Percentiles rank a stretch among this genome's conserved stretches.
phyloP scores from a whole-genome alignment of 2,329 filamentous ascomycete species.

The Monilinia aucupariae region DNA sequence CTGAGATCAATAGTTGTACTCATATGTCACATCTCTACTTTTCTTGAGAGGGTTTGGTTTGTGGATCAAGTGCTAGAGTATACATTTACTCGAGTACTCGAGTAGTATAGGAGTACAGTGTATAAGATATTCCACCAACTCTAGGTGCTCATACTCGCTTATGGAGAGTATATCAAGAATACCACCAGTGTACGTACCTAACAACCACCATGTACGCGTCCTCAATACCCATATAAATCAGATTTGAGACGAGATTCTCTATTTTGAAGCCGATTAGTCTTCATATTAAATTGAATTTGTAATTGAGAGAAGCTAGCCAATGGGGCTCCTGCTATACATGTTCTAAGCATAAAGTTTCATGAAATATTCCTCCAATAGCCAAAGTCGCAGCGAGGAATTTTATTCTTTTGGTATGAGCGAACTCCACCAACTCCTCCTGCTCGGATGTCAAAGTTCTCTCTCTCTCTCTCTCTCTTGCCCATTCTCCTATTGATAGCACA shows the following conservation, averaged over 20 bases:
- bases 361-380: constrained; percentile 13
- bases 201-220: no score
- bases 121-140: no score
- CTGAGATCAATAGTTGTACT: no score
- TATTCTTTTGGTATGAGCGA: constrained; percentile 13
- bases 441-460: background rate
- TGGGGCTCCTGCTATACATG: background rate
- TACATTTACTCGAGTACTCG: no score
- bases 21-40: no score
- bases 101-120: no score
- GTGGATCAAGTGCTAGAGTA: no score
- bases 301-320: constrained; percentile 7
- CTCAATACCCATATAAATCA: background rate
- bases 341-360: constrained; percentile 14
- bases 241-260: background rate
- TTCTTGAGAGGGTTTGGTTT: no score
- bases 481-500: constrained; percentile 14
- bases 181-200: no score
- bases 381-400: constrained; percentile 9
- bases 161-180: no score
- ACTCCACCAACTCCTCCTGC: constrained; percentile 9
- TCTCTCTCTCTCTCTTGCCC: no score
- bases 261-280: constrained; percentile 2
- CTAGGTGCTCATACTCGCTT: no score
- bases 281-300: constrained; percentile 13